Conservation (phyloP, 2,329 filamentous ascomycete genomes). For the Arthrinium puccinioides region DNA sequence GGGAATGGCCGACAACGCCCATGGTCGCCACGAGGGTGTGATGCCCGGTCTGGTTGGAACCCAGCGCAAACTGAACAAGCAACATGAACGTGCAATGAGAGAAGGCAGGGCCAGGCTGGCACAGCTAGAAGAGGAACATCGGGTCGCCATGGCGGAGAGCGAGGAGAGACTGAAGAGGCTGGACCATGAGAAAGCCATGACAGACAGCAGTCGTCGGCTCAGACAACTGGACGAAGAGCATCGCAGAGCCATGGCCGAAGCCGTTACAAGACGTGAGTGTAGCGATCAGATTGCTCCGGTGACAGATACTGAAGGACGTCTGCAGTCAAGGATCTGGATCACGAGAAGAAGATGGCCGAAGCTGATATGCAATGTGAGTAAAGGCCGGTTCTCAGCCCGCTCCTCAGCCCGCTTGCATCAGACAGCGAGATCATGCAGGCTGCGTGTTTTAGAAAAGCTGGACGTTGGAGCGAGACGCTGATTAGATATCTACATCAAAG, state of each 20-base stretch:
- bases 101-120: background rate
- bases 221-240: background rate
- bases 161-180: background rate
- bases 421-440: background rate
- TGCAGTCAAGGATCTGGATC: constrained; percentile 1
- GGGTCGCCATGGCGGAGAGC: background rate
- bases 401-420: background rate
- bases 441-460: background rate
- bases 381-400: background rate
- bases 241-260: background rate
- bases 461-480: too few relatives aligned
- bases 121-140: background rate
- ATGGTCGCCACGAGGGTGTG: too few relatives aligned
- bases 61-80: too few relatives aligned
- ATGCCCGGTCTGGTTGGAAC: too few relatives aligned
- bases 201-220: too few relatives aligned
- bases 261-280: too few relatives aligned
- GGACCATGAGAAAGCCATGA: background rate
- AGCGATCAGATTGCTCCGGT: background rate
- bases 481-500: too few relatives aligned
- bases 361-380: background rate
- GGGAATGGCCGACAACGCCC: too few relatives aligned
- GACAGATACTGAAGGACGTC: too few relatives aligned
- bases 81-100: background rate
- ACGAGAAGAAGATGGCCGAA: constrained; percentile 2